Evolutionary conservation across 2,329 filamentous ascomycete species (phyloP).

Genomic region (Leptographium wingfieldii): DNA sequence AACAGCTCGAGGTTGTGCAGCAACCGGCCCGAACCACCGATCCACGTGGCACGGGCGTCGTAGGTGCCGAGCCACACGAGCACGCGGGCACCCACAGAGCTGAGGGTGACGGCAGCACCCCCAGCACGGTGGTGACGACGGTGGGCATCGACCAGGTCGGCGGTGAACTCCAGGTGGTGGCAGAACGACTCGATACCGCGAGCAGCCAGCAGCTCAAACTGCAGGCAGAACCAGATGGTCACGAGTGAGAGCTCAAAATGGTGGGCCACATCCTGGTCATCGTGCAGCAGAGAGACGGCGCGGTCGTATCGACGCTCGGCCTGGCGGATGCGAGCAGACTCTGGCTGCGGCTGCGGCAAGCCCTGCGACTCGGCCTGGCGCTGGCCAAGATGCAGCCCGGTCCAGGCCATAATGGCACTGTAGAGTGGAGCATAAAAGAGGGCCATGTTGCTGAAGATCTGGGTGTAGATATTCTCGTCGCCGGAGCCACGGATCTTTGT

Average conservation of each 20-base stretch:
- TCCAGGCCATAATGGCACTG: conserved; percentile 5
- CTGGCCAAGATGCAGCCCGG: conserved; percentile 4
- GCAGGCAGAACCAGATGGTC: conserved; percentile 4
- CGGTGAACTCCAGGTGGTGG: conserved; percentile 4
- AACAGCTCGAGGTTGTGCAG: conserved; percentile 5
- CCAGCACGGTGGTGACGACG: conserved; percentile 2
- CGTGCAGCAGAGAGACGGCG: neutral
- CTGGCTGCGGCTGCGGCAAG: neutral
- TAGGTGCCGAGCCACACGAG: conserved; percentile 5
- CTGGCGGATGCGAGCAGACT: neutral
- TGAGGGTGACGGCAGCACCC: neutral
- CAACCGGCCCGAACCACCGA: conserved; percentile 2
- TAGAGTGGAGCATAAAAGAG: conserved; percentile 5
- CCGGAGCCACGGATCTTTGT: conserved; percentile 3
- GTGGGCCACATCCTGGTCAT: conserved; percentile 3
- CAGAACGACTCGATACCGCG: conserved; percentile 1
- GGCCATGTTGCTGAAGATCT: conserved; percentile 5
- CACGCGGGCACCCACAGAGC: conserved; percentile 2
- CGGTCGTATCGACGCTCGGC: neutral
- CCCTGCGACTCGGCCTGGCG: neutral
- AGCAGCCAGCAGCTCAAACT: conserved; percentile 5
- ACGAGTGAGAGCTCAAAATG: conserved; percentile 5
- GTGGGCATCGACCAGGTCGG: conserved; percentile 5
- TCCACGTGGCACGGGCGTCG: conserved; percentile 3
- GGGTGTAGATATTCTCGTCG: conserved; percentile 6